Percentiles rank a stretch among this genome's conserved stretches.
These are phyloP conservation scores for Phaeophleospora eucalypticola DNA, from an alignment of 2,329 filamentous ascomycete genomes.

Conservation along the genomic window DNA sequence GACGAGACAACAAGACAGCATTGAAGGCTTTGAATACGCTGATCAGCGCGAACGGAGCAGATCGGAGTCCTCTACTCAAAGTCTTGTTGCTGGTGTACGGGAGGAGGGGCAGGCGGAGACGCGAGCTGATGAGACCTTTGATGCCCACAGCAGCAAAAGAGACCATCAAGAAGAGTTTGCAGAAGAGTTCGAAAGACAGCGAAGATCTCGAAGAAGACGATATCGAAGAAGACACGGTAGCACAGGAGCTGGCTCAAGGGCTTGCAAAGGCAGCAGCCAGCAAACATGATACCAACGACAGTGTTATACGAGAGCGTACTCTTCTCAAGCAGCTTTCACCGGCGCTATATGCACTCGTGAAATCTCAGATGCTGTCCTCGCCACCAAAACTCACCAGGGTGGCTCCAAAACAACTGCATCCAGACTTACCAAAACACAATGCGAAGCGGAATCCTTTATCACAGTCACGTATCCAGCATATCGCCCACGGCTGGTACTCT, in stretches of 20 bases:
- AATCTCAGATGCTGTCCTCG: too few relatives aligned
- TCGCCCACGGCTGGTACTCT: constrained; percentile 43
- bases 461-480: constrained; percentile 40
- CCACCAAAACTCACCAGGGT: too few relatives aligned
- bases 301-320: too few relatives aligned
- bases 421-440: constrained; percentile 42
- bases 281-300: too few relatives aligned
- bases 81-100: constrained; percentile 56
- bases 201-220: background rate
- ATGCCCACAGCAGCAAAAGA: background rate
- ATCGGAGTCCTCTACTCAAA: constrained; percentile 47
- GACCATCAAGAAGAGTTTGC: background rate
- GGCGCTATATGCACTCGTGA: too few relatives aligned
- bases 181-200: background rate
- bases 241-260: too few relatives aligned
- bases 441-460: constrained; percentile 47
- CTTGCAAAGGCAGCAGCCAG: too few relatives aligned
- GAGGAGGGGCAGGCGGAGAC: constrained; percentile 50
- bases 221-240: background rate
- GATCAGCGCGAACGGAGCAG: constrained; percentile 54
- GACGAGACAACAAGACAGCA: constrained; percentile 29
- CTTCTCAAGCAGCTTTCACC: too few relatives aligned
- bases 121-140: constrained; percentile 40
- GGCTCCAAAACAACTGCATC: constrained; percentile 27
- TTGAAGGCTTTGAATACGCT: constrained; percentile 45